These are phyloP conservation scores for Botrytis fragariae DNA, from an alignment of 2,329 filamentous ascomycete genomes.

Conservation along the genomic window DNA sequence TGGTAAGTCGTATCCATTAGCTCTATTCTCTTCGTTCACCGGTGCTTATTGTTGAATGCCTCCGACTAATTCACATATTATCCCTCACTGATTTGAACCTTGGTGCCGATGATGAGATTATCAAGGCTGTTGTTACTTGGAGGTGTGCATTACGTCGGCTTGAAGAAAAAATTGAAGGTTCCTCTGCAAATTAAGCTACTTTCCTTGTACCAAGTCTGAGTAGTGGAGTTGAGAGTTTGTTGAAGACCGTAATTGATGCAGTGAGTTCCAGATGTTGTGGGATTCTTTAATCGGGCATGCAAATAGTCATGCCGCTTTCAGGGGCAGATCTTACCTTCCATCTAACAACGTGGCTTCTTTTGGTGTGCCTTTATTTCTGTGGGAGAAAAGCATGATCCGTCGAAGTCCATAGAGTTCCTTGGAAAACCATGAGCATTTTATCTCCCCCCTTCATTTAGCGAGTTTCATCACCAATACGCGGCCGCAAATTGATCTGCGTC, in stretches of 20 bases:
- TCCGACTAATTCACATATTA: background rate
- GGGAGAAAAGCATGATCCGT: no score
- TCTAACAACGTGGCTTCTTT: background rate
- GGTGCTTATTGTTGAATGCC: no score
- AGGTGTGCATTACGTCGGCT: accelerated
- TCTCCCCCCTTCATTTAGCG: background rate
- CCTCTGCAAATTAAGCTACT: background rate
- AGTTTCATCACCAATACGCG: background rate
- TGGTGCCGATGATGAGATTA: background rate
- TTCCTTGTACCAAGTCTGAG: background rate
- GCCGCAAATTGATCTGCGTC: background rate
- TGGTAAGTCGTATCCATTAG: background rate
- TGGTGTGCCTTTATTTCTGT: background rate
- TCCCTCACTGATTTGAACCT: background rate
- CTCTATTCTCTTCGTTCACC: background rate
- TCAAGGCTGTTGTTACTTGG: background rate
- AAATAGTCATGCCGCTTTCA: background rate
- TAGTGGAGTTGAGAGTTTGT: background rate
- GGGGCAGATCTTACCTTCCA: background rate
- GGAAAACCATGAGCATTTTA: background rate
- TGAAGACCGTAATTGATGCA: background rate
- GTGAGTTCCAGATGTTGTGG: background rate
- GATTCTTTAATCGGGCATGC: background rate
- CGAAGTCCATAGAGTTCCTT: background rate
- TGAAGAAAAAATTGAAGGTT: background rate